These are phyloP conservation scores for Periconia sp. DNA, from an alignment of 2,329 filamentous ascomycete species.

Conservation along the genomic window DNA sequence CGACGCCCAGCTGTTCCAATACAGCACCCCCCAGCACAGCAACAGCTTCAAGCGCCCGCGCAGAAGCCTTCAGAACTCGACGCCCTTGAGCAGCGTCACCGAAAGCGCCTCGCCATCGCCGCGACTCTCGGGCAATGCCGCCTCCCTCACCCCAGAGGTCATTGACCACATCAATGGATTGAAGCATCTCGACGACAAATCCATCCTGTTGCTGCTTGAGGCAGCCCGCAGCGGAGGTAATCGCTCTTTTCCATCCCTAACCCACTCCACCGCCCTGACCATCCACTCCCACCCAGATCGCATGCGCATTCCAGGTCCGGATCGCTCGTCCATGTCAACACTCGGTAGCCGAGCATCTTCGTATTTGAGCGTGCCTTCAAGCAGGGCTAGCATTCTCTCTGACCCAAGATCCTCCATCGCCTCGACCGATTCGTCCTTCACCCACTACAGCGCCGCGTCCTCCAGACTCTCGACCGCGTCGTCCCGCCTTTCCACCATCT, in stretches of 20 bases:
- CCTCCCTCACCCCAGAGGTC: conserved; percentile 38
- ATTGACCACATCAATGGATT: conserved; percentile 44
- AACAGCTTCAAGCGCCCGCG: conserved; percentile 42
- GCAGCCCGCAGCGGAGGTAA: conserved; percentile 43
- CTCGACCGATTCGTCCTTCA: conserved; percentile 42
- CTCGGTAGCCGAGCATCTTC: conserved; percentile 40
- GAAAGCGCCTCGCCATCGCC: conserved; percentile 41
- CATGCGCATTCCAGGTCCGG: conserved; percentile 35
- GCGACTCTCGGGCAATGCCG: conserved; percentile 33
- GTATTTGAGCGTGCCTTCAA: conserved; percentile 41
- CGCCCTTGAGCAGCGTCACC: conserved; percentile 38
- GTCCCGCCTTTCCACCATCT: conserved; percentile 40
- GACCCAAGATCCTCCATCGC: conserved; percentile 41
- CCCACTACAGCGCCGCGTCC: conserved; percentile 40
- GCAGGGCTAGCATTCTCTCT: conserved; percentile 41
- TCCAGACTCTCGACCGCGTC: conserved; percentile 41
- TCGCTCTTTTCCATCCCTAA: conserved; percentile 8
- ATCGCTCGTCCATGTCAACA: conserved; percentile 41
- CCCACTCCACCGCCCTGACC: conserved; percentile 16
- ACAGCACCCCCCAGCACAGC: conserved; percentile 36
- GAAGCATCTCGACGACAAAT: conserved; percentile 44
- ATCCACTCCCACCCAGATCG: conserved; percentile 23
- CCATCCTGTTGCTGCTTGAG: conserved; percentile 40
- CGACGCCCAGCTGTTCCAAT: conserved; percentile 40
- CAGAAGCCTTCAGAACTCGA: conserved; percentile 40